Base-by-base conservation (phyloP, 1,284 basidiomycete species). In the Pseudozyma pruni region DNA sequence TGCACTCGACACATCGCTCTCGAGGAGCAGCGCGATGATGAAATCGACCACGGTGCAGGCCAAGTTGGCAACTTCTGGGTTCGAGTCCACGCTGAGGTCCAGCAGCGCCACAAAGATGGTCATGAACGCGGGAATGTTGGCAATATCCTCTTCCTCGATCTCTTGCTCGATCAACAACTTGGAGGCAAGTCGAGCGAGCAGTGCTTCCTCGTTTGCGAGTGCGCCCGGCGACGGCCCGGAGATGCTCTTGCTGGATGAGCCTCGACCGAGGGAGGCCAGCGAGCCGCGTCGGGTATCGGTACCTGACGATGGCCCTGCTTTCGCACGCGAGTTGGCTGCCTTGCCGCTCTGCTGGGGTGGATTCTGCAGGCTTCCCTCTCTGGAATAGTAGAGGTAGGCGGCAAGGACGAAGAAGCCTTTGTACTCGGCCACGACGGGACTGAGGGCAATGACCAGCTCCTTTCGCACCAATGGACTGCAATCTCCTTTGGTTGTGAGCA, bases 401-500 rank as follows among this genome's bases (percentile, higher is more conserved):
- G 94, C 95, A 31, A 94, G 89, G 43, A 95, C 91, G 75, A 98
- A 94, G 85, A 93, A 93, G 10, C 95, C 94, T 60, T 93, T 86
- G 91, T 94, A 98, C 83, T 97, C 94, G 80, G 93, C 91, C 14
- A 95, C 94, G 20, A 98, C 86, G 73, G 93, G 93, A 74, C 92
- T 94, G 48, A 98, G 89, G 37, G 98, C 87, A 33, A 97, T 88
- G 33, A 98, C 86, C 11, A 98, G 85, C 83, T 98, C 96, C 84
- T 97, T 97, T 64, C 96, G 86, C 8, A 95, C 94, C 88, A 97
- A 91, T 0, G 96, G 95, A 66, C 91, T 94, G 3, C 92, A 95
- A 80, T 98, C 95, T 54, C 94, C 92, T 82, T 92, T 92, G 63
- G 93, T 90, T 1, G 84, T 83, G 42, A 92, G 89, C 41, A 83